A percentile compares a stretch with the other conserved stretches of the same genome.
Evolutionary conservation across 306 rosid genomes (phyloP).

Genomic region (Vigna mungo): DNA sequence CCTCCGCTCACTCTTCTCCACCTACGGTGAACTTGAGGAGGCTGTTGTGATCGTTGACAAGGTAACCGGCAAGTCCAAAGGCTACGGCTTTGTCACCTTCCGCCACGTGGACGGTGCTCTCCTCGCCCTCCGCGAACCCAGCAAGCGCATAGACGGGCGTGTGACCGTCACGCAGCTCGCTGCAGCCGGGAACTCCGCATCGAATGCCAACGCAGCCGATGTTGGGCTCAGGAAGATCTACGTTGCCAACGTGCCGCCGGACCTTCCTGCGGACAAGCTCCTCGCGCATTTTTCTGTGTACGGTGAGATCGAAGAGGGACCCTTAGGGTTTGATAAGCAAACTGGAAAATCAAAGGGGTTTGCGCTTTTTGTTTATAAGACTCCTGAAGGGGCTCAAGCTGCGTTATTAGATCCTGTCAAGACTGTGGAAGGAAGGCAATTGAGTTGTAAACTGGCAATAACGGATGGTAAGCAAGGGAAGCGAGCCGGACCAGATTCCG

Average conservation of each 20-base stretch:
- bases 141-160: slow-evolving; percentile 95
- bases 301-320: slow-evolving; percentile 97
- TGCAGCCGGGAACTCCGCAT: slow-evolving; percentile 67
- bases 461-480: slow-evolving; percentile 86
- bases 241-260: slow-evolving; percentile 89
- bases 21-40: slow-evolving; percentile 94
- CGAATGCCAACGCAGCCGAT: slow-evolving; percentile 51
- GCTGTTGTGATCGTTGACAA: slow-evolving; percentile 91
- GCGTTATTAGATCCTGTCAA: slow-evolving; percentile 85
- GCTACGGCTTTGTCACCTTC: slow-evolving; percentile 92
- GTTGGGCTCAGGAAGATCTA: slow-evolving; percentile 76
- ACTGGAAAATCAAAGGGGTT: slow-evolving; percentile 92
- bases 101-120: slow-evolving; percentile 87
- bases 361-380: slow-evolving; percentile 86
- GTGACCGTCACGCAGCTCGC: slow-evolving; percentile 98
- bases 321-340: slow-evolving; percentile 92
- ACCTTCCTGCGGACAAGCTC: slow-evolving; percentile 81
- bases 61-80: slow-evolving; percentile 81
- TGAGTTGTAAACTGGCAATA: slow-evolving; percentile 80
- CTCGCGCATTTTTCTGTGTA: slow-evolving; percentile 74
- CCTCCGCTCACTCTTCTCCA: slow-evolving; percentile 82
- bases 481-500: slow-evolving; percentile 56
- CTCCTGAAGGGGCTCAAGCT: slow-evolving; percentile 83
- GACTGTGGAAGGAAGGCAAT: slow-evolving; percentile 82
- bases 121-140: slow-evolving; percentile 89